Evolutionary conservation across 257 asterid species (phyloP).

Genomic region (Scutellaria baicalensis): DNA sequence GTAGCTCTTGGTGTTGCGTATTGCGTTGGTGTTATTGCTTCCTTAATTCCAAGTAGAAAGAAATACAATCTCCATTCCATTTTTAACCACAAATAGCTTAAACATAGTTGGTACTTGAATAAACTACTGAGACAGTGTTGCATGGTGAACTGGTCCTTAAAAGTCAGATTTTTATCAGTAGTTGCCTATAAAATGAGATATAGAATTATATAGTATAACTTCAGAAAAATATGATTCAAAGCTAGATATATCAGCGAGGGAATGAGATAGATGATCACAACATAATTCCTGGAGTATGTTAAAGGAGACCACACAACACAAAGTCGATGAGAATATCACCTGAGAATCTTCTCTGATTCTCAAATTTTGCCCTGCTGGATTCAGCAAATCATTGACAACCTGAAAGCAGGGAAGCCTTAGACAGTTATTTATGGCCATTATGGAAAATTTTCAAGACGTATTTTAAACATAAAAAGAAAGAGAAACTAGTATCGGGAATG

Average conservation of each 20-base stretch:
- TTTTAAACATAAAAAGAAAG: neutral
- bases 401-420: slow-evolving; percentile 30
- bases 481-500: slow-evolving; percentile 4
- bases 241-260: neutral
- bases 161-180: slow-evolving; percentile 8
- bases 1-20: too few species aligned
- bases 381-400: slow-evolving; percentile 97
- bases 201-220: neutral
- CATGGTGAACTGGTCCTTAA: neutral
- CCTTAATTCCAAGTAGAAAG: too few species aligned
- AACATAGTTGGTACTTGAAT: neutral
- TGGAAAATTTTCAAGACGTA: slow-evolving; percentile 1
- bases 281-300: neutral
- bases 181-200: neutral
- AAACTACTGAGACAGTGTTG: neutral
- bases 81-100: neutral
- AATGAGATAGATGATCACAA: neutral
- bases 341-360: slow-evolving; percentile 92
- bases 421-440: slow-evolving; percentile 11
- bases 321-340: slow-evolving; percentile 37
- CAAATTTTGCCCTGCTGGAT: slow-evolving; percentile 98
- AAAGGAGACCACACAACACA: neutral
- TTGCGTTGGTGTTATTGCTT: too few species aligned
- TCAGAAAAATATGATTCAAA: neutral
- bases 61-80: too few species aligned